Evolutionary conservation across 768 basidiomycete species (phyloP), one percentile per base, ranked within the genome.

Genomic region (Cantharellus cinnabarinus): DNA sequence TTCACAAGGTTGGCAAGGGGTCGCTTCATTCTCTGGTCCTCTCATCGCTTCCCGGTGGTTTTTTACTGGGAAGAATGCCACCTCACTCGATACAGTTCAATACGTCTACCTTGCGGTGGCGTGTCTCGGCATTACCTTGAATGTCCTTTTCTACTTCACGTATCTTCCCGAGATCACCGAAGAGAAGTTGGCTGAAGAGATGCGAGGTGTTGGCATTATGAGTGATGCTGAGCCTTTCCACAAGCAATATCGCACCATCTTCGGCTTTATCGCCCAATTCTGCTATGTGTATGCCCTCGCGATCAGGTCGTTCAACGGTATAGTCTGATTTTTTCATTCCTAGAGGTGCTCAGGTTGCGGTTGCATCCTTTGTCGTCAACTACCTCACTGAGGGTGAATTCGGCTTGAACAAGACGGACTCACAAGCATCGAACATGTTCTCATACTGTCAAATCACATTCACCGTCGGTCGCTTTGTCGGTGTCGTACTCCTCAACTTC

Each of bases 1-100:
- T 68, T 82, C 82, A 61, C 85, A 87, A 70, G 81, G 82, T 3
- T 85, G 83, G 72, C 82, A 85, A 65, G 85, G 83, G 34, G 72
- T 87, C 50, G 83, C 84, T 0, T 78, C 79, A 2, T 85, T 86
- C 54, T 59, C 70, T 54, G 72, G 85, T 2, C 83, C 85, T 20
- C 75, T 85, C 63, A 86, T 86, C 64, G 83, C 82, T 34, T 78
- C 82, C 3, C 73, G 78, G 58, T 85, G 78, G 75, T 87, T 86
- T 72, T 84, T 86, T 74, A 72, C 70, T 2, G 84, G 79, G 3
- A 74, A 68, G 55, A 84, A 85, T 67, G 76, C 75, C 4, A 76
- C 70, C 35, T 73, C 74, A 50, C 74, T 85, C 38, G 79, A 76
- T 60, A 85, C 79, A 41, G 81, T 83, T 35, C 82, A 83, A 72